Percentiles rank a stretch among this genome's conserved stretches.
Conservation (phyloP, 192 early-diverging fungal genomes). For the Spizellomyces sp. region DNA sequence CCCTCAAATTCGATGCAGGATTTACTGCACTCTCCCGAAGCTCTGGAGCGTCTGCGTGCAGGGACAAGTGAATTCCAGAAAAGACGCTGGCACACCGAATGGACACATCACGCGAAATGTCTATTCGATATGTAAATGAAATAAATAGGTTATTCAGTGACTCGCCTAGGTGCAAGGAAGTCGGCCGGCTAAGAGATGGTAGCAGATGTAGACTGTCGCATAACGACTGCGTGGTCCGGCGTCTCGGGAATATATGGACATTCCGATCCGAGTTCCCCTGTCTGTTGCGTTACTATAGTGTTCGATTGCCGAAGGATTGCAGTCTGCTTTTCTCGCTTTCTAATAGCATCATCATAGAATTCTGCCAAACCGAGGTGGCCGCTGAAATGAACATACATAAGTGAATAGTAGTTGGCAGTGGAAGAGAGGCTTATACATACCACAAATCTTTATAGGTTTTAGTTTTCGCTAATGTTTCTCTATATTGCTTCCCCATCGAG, state of each 20-base stretch:
- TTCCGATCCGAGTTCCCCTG: conserved; percentile 37
- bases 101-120: conserved; percentile 24
- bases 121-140: conserved; percentile 5
- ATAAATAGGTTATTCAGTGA: no score
- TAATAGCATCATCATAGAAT: conserved; percentile 21
- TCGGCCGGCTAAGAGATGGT: no score
- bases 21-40: not conserved
- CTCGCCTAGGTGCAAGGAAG: no score
- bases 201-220: not conserved
- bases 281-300: conserved; percentile 23
- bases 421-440: not conserved
- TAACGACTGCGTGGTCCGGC: conserved; percentile 27
- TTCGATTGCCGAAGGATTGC: conserved; percentile 20
- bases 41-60: conserved; percentile 9
- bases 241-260: conserved; percentile 37
- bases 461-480: conserved; percentile 19
- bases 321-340: conserved; percentile 21
- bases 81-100: conserved; percentile 37
- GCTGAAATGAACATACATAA: not conserved
- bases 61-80: conserved; percentile 25
- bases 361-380: conserved; percentile 31
- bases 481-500: conserved; percentile 8
- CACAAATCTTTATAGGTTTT: conserved; percentile 32
- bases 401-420: not conserved
- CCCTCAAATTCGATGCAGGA: not conserved